Evolutionary conservation across 306 rosid genomes (phyloP).

Genomic region (Sicyos edulis): DNA sequence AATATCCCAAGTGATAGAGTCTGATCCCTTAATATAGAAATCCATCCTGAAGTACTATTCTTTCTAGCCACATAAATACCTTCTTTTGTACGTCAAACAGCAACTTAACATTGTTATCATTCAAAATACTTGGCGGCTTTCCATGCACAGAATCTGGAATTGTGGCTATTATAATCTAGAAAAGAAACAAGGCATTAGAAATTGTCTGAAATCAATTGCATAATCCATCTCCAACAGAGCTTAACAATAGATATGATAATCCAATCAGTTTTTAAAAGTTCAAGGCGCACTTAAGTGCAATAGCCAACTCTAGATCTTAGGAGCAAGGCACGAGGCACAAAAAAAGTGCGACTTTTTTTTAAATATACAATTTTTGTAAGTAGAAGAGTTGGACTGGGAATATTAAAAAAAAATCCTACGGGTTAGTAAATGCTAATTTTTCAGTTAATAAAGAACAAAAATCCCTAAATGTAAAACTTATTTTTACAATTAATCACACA

Average conservation of each 20-base stretch:
- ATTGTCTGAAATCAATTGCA: constrained; percentile 11
- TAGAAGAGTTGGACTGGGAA: too few species aligned
- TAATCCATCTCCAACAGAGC: neutral
- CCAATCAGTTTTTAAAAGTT: neutral
- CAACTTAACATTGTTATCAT: constrained; percentile 73
- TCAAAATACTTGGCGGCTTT: constrained; percentile 66
- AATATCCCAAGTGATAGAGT: constrained; percentile 1
- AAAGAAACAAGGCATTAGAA: constrained; percentile 18
- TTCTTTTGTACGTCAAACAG: constrained; percentile 85
- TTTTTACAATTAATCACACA: too few species aligned
- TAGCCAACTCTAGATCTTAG: too few species aligned
- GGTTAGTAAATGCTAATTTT: too few species aligned
- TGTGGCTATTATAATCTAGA: constrained; percentile 74
- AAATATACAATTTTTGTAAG: too few species aligned
- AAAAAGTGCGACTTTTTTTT: too few species aligned
- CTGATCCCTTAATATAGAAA: constrained; percentile 4
- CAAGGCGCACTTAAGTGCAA: too few species aligned
- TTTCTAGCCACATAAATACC: constrained; percentile 35
- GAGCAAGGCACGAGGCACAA: too few species aligned
- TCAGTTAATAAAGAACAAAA: too few species aligned
- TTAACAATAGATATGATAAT: constrained; percentile 11
- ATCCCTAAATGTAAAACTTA: too few species aligned
- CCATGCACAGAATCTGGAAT: constrained; percentile 50
- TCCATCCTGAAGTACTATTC: constrained; percentile 17
- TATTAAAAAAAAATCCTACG: too few species aligned